Evolutionary conservation across 495 filamentous ascomycete genomes (phyloP).

Genomic region (Physcia stellaris): DNA sequence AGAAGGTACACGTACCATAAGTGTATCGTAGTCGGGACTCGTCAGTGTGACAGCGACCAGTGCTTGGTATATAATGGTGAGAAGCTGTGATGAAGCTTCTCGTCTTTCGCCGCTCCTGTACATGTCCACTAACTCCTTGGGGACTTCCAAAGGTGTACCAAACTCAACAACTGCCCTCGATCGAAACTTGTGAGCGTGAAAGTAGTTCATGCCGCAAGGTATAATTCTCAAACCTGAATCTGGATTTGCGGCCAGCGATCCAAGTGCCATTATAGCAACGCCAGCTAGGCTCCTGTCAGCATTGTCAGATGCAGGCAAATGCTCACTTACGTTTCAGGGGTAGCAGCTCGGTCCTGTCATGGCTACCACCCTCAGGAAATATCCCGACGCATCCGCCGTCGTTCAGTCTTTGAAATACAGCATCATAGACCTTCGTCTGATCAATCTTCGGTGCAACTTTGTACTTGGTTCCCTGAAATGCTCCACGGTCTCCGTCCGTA

Average conservation of each 20-base stretch:
- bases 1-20: constrained; percentile 53
- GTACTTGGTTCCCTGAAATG: constrained; percentile 65
- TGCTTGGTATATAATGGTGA: constrained; percentile 76
- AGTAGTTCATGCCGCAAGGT: constrained; percentile 99
- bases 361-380: constrained; percentile 94
- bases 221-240: constrained; percentile 92
- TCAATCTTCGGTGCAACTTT: constrained; percentile 89
- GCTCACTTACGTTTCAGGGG: constrained; percentile 88
- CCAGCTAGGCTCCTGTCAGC: too few species aligned
- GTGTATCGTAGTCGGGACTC: constrained; percentile 87
- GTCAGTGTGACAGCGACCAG: constrained; percentile 85
- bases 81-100: constrained; percentile 65
- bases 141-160: constrained; percentile 73
- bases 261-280: constrained; percentile 95
- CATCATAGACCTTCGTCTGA: constrained; percentile 84
- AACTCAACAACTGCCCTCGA: constrained; percentile 96
- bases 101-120: constrained; percentile 72
- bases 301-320: too few species aligned
- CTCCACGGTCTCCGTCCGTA: constrained; percentile 28
- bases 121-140: constrained; percentile 65
- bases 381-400: constrained; percentile 86
- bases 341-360: constrained; percentile 85
- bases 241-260: constrained; percentile 75
- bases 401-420: constrained; percentile 72
- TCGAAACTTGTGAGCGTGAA: constrained; percentile 97